phyloP scores from a whole-genome alignment of 345 rosid genomes.

The Citrus reticulata region DNA sequence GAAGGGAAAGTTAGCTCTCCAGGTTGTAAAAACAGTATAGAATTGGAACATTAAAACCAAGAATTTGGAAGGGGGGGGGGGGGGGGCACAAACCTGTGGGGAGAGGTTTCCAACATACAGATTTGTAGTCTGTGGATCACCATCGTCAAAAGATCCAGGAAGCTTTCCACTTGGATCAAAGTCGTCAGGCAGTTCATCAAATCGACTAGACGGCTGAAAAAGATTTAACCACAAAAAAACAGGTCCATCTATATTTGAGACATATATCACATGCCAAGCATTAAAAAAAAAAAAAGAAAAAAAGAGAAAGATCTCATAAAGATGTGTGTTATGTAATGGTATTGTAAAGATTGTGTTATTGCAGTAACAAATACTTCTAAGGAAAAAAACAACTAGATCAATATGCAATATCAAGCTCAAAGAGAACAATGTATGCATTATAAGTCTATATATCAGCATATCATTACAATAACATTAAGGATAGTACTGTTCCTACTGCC shows the following conservation, averaged over 20 bases:
- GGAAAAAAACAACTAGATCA: not conserved
- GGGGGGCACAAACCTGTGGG: slow-evolving; percentile 52
- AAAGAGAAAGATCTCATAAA: not conserved
- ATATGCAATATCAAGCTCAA: not conserved
- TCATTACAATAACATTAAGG: not conserved
- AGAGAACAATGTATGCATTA: not conserved
- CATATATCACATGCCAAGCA: not conserved
- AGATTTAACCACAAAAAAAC: slow-evolving; percentile 19
- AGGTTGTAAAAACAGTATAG: not conserved
- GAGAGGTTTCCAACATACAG: slow-evolving; percentile 97
- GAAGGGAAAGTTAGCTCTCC: not conserved
- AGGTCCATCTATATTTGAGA: slow-evolving; percentile 2
- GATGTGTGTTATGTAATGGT: not conserved
- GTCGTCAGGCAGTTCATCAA: slow-evolving; percentile 96
- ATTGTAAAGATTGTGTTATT: too few relatives aligned
- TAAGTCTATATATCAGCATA: not conserved
- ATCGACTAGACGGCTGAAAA: slow-evolving; percentile 83
- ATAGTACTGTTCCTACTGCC: not conserved
- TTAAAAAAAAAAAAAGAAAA: not conserved
- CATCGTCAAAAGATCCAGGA: slow-evolving; percentile 97
- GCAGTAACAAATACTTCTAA: not conserved
- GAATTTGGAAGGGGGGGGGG: not conserved
- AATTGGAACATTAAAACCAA: not conserved
- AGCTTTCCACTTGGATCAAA: slow-evolving; percentile 97
- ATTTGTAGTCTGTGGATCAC: slow-evolving; percentile 98